These are phyloP conservation scores for Nigrospora oryzae DNA, from an alignment of 2,329 filamentous ascomycete species.

Conservation along the genomic window DNA sequence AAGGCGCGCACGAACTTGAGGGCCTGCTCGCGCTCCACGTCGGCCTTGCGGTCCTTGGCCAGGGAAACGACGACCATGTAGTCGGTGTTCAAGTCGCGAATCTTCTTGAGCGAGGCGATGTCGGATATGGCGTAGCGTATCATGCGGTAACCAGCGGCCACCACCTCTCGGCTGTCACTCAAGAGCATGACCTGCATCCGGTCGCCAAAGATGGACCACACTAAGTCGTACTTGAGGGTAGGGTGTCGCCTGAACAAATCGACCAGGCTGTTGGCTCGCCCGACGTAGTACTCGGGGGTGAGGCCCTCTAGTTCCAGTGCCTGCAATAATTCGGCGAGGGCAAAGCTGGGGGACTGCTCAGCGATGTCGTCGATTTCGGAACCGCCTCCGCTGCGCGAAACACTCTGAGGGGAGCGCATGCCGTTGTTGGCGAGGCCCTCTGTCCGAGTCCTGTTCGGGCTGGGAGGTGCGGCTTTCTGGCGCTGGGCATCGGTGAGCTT, in stretches of 20 bases:
- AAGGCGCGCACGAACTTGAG: conserved; percentile 95
- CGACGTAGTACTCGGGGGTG: conserved; percentile 90
- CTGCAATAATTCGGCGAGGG: conserved; percentile 82
- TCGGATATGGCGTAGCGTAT: conserved; percentile 93
- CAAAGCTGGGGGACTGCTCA: conserved; percentile 75
- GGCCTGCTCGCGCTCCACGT: conserved; percentile 92
- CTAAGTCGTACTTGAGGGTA: conserved; percentile 90
- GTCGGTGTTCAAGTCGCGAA: conserved; percentile 82
- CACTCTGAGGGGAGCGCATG: conserved; percentile 49
- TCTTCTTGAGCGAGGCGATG: conserved; percentile 77
- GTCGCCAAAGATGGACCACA: conserved; percentile 90
- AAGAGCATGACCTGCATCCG: conserved; percentile 93
- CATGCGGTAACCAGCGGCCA: conserved; percentile 88
- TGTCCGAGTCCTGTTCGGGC: conserved; percentile 43
- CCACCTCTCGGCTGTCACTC: conserved; percentile 91
- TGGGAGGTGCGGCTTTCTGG: conserved; percentile 35
- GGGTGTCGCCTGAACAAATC: conserved; percentile 91
- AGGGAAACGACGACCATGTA: conserved; percentile 86
- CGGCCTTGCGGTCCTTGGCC: conserved; percentile 93
- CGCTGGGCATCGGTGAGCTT: conserved; percentile 53
- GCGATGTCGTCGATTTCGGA: conserved; percentile 59
- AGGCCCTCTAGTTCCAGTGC: conserved; percentile 82
- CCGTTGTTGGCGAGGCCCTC: conserved; percentile 38
- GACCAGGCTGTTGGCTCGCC: conserved; percentile 84
- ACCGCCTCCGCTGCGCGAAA: conserved; percentile 43